Base-by-base conservation (phyloP, 352 stramenopile genomes). In the Thalassiosira exigua region DNA sequence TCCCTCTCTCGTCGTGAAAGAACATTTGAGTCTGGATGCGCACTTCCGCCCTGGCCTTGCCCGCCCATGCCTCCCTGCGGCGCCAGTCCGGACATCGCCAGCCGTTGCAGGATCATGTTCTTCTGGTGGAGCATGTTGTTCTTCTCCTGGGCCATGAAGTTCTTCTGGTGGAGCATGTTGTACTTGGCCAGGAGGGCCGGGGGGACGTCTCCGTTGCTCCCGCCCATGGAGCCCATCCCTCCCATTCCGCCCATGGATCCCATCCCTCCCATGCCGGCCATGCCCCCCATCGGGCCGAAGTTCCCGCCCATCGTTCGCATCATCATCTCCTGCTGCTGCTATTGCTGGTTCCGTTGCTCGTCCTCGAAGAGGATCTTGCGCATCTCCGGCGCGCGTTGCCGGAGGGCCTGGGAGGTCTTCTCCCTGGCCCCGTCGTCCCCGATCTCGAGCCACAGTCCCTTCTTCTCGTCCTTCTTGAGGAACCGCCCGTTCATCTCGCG, bases 391-490 rank as follows among this genome's bases (percentile, higher is more conserved):
- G n/a, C n/a, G n/a, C n/a, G n/a, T 19, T 53, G 7, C 46, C 75
- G 41, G 3, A 83, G 57, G 14, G 68, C 54, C 36, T 83, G 60
- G 41, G 54, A 70, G 4, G 76, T 70, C 50, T 81, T 81, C 30
- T 75, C 67, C 12, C 71, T 53, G 17, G 58, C 61, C 17, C 65
- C 57, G 24, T 82, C 70, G 9, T 48, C 72, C 52, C 58, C 69
- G 1, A 84, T 53, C 24, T 84, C 60, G 36, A 67, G 41, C 75
- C 75, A 84, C 29, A 69, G n/a, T 26, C 64, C 62, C 56, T 71
- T 50, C 50, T 84, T 73, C 42, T 85, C 81, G 65, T 94, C 86
- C 14, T 87, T 60, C 57, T 91, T 92, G 9, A 94, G 75, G 59
- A 94, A 94, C 7, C 89, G 59, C 44, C 89, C 89, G 33, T 88